Evolutionary conservation across 257 asterid species (phyloP), one percentile per base, ranked within the genome.

Genomic region (Thymus quinquecostatus): DNA sequence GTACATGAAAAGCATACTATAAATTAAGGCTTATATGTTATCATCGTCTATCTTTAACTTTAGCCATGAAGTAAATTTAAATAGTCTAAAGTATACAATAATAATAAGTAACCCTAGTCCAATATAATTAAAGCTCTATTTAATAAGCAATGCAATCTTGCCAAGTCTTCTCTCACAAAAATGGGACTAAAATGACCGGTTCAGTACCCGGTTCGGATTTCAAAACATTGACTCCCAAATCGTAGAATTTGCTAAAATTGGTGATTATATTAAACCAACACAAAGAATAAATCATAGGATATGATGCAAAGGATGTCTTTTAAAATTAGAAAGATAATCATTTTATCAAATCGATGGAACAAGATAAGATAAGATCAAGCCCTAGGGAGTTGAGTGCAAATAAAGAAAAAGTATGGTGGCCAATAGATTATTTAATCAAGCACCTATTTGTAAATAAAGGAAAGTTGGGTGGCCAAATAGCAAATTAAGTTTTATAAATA

Each of bases 401-500:
- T 11, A 34, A 54, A 6, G 65, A 12, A 50, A 64, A 72, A 13
- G n/a, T 29, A 7, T 5, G 29, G 51, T 68, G 9, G 75, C 2
- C 2, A 41, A 21, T 21, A 21, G 21, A 21, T 21, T 21, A 21
- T 21, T 43, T 2, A 41, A 13, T 12, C 5, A 27, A 33, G 55
- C 5, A 21, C 62, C 44, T 43, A 2, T 41, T 62, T 44, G 2
- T 1, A 69, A 76, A 54, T 69, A 76, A 44, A 6, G 34, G 27
- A 36, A 62, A 45, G 48, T 62, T 55, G 1, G 67, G 72, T 45
- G 68, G 56, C 68, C 56, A 48, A 69, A 47, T 32, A 1, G 34
- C 67, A 62, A 63, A 69, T 76, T 28, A 11, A 12, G 61, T 34
- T 32, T 45, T 10, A 64, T 40, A 27, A 7, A 49, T 5, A 53